These are phyloP conservation scores for Cutaneotrichosporon spelunceum DNA, from an alignment of 1,284 basidiomycete species.

Conservation along the genomic window DNA sequence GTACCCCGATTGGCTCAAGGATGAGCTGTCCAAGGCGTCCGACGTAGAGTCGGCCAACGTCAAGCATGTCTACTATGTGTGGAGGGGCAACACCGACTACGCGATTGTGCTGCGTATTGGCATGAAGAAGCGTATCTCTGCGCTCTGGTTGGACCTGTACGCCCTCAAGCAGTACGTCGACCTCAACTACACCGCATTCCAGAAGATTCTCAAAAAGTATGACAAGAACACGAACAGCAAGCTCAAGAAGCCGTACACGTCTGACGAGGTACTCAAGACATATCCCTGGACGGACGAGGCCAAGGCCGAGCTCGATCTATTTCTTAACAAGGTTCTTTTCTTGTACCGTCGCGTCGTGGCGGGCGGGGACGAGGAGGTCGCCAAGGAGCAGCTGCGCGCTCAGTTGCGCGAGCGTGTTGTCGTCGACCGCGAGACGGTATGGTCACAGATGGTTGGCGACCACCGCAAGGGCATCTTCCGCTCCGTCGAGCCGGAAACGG, in stretches of 20 bases:
- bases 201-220: conserved; percentile 98
- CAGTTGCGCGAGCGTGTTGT: conserved; percentile 78
- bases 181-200: conserved; percentile 88
- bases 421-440: conserved; percentile 62
- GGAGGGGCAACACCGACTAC: conserved; percentile 78
- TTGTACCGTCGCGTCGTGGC: conserved; percentile 87
- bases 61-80: conserved; percentile 55
- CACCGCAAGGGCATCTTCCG: conserved; percentile 67
- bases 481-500: conserved; percentile 56
- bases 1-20: conserved; percentile 35
- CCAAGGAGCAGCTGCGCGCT: conserved; percentile 76
- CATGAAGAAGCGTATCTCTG: conserved; percentile 87
- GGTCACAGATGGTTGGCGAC: conserved; percentile 86
- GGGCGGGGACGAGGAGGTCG: conserved; percentile 66
- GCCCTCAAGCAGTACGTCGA: conserved; percentile 89
- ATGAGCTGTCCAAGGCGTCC: conserved; percentile 14
- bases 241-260: conserved; percentile 80
- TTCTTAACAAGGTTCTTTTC: conserved; percentile 63
- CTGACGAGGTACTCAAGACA: conserved; percentile 66
- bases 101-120: conserved; percentile 84
- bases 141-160: conserved; percentile 77
- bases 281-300: conserved; percentile 65
- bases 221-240: conserved; percentile 89
- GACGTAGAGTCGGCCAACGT: conserved; percentile 10
- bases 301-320: conserved; percentile 64